Base-by-base conservation (phyloP, 306 rosid genomes). In the Vigna angularis region DNA sequence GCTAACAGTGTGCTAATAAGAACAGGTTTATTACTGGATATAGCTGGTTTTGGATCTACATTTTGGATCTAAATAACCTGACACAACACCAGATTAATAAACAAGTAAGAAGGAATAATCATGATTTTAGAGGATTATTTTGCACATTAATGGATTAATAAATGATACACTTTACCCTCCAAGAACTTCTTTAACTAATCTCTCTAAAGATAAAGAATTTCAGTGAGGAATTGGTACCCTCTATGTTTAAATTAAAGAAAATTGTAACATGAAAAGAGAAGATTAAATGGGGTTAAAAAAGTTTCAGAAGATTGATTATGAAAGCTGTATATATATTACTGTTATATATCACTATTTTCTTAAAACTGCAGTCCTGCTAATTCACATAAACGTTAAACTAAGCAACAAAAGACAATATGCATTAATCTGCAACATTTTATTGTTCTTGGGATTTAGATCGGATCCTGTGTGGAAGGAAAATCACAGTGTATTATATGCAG, bases 311-410 rank as follows among this genome's bases (percentile, higher is more conserved):
- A 49, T 66, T 42, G 53, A 66, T 69, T 69, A 69, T 69, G 74
- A 49, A 28, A 48, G 45, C 24, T 68, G 42, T 47, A 47, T 12
- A 26, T 45, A 47, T 8, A 47, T 14, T 26, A 8, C 73, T 40
- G n/a, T n/a, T 38, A 10, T 17, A 64, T 26, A 15, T 49, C 2
- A 70, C 10, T 20, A 14, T 13, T n/a, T 52, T n/a, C 0, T 26
- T 17, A 59, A 14, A 45, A 17, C 20, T 44, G 2, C 42, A 53
- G 1, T 32, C 51, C 16, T 62, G 18, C 28, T 53, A 5, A 24
- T 68, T 67, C 71, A 52, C 70, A 48, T 45, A 32, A 80, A 65
- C 66, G 82, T 61, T 72, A 66, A 59, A 57, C 76, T 24, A 64
- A 71, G 82, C 58, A 48, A 48, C 66, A 77, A 69, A 61, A 61